Conservation (phyloP, 1,284 basidiomycete genomes). For the Rhodotorula sp. region DNA sequence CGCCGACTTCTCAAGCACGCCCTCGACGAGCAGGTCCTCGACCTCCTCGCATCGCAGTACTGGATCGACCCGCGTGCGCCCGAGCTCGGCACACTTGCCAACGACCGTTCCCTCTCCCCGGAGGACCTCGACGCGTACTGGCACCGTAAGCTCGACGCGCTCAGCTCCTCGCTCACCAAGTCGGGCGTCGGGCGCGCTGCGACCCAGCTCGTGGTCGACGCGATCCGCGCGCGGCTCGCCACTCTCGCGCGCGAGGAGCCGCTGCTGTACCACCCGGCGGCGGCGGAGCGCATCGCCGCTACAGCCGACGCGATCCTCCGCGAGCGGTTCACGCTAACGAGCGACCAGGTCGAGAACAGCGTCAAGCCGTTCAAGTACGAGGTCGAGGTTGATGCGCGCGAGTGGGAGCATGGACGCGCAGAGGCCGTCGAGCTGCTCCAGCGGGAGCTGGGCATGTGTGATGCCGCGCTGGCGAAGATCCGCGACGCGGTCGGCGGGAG, state of each 20-base stretch:
- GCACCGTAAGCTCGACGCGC: slow-evolving; percentile 93
- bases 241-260: slow-evolving; percentile 84
- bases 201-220: slow-evolving; percentile 93
- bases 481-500: slow-evolving; percentile 82
- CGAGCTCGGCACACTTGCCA: slow-evolving; percentile 73
- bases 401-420: slow-evolving; percentile 85
- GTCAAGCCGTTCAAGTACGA: slow-evolving; percentile 99
- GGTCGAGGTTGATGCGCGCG: slow-evolving; percentile 76
- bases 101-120: slow-evolving; percentile 61
- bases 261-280: slow-evolving; percentile 83
- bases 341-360: slow-evolving; percentile 99
- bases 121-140: slow-evolving; percentile 89
- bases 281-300: slow-evolving; percentile 82
- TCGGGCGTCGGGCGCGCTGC: slow-evolving; percentile 93
- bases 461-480: slow-evolving; percentile 81
- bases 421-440: slow-evolving; percentile 77
- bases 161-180: slow-evolving; percentile 88
- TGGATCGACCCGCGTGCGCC: slow-evolving; percentile 85
- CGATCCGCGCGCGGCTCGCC: slow-evolving; percentile 83
- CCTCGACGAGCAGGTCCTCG: slow-evolving; percentile 95
- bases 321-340: slow-evolving; percentile 86
- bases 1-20: slow-evolving; percentile 83
- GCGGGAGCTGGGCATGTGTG: slow-evolving; percentile 80
- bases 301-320: slow-evolving; percentile 90
- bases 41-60: slow-evolving; percentile 93